Evolutionary conservation across 768 basidiomycete species (phyloP), one percentile per base, ranked within the genome.

Genomic region (Dacryopinax primogenitus): DNA sequence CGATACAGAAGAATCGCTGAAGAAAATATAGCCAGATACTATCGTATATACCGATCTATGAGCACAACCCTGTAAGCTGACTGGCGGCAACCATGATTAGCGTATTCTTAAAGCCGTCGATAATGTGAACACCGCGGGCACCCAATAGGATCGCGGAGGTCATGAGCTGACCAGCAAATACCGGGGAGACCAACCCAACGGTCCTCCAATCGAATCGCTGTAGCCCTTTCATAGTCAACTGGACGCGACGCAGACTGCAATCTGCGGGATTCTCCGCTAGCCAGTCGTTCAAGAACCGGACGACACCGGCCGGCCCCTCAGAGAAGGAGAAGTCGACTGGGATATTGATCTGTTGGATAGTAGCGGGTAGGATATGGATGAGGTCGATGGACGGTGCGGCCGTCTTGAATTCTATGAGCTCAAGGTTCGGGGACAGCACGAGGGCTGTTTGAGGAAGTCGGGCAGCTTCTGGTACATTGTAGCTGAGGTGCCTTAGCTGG

Each of bases 381-480:
- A 32, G 3, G 7, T 58, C 51, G 4, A 30, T 28, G 7, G 51
- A 13, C 9, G 51, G 13, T 4, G 51, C 26, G 51, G 26, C 6
- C 9, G 13, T 30, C 11, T 13, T 6, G 9, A 58, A 23, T 18
- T 58, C 51, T 30, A 58, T 23, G 3, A 4, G 51, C 18, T 58
- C 26, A 13, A 58, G 51, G 21, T 58, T 58, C 6, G 78, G 78
- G 0, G 78, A 69, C 9, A 79, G 68, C 1, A 73, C 63, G n/a
- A 79, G 13, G 77, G 76, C 6, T 74, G 73, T 69, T 78, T 79
- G 68, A 78, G 74, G 16, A 75, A 76, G 67, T 78, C 78, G 21
- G 77, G 74, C 34, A 77, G 73, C 65, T 74, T 75, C 68, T 78
- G 78, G 69, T 78, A 77, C 45, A 68, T 79, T 78, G 71, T 79